Evolutionary conservation across 1,284 basidiomycete species (phyloP).

Genomic region (Mycena sp.): DNA sequence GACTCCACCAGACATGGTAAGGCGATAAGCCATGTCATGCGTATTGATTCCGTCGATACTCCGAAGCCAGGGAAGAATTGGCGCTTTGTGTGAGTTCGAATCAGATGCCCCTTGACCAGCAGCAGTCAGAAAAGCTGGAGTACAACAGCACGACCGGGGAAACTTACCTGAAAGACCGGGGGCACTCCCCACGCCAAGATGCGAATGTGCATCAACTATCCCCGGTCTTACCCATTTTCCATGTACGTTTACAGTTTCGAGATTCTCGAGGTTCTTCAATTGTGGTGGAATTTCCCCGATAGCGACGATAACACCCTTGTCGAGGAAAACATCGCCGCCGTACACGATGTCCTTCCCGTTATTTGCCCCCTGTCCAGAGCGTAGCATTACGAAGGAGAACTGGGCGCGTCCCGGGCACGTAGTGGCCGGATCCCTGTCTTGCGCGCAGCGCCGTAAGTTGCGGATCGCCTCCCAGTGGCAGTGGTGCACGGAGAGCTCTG

Average conservation of each 20-base stretch:
- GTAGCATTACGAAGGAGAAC: constrained; percentile 78
- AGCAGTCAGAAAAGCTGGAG: background rate
- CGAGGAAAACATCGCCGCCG: constrained; percentile 62
- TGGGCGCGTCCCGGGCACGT: constrained; percentile 63
- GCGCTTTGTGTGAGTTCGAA: constrained; percentile 51
- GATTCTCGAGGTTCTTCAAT: constrained; percentile 33
- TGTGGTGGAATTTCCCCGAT: constrained; percentile 51
- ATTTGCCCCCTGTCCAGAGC: constrained; percentile 81
- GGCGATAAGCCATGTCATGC: constrained; percentile 45
- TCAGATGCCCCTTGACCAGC: constrained; percentile 37
- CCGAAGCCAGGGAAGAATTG: constrained; percentile 54
- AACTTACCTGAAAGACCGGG: constrained; percentile 54
- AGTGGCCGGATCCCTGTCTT: constrained; percentile 66
- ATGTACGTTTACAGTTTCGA: constrained; percentile 50
- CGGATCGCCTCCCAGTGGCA: too few species aligned
- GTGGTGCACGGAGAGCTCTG: too few species aligned
- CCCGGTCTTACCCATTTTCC: constrained; percentile 63
- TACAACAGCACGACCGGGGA: constrained; percentile 44
- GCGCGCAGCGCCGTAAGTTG: too few species aligned
- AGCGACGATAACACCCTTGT: constrained; percentile 60
- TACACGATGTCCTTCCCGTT: constrained; percentile 68
- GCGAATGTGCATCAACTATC: constrained; percentile 76
- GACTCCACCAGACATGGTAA: constrained; percentile 45
- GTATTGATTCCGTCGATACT: constrained; percentile 49
- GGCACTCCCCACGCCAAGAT: constrained; percentile 64